Percentiles rank a stretch among this genome's conserved stretches.
Conservation (phyloP, 75 land plant species). For the Adiantum capillusveneris region DNA sequence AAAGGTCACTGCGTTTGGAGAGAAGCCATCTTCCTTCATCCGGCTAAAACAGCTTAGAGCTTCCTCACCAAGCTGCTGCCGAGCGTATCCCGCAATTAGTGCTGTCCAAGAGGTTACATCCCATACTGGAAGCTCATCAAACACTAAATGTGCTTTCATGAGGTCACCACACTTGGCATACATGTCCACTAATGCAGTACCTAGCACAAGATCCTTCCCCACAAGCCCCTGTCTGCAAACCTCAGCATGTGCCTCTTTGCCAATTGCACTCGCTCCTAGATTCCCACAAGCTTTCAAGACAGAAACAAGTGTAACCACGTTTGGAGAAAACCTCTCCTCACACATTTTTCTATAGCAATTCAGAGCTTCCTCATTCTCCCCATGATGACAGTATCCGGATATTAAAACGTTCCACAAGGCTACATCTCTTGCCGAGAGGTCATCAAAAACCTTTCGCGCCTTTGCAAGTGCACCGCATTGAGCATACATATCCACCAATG, state of each 20-base stretch:
- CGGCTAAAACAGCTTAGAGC: conserved; percentile 19
- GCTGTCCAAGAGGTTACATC: conserved; percentile 20
- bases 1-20: conserved; percentile 41
- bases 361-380: conserved; percentile 4
- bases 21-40: conserved; percentile 34
- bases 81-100: conserved; percentile 28
- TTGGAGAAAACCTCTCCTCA: conserved; percentile 4
- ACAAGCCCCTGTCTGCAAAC: not conserved
- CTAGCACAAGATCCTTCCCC: not conserved
- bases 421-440: conserved; percentile 1
- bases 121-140: not conserved
- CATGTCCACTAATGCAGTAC: not conserved
- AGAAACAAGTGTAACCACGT: conserved; percentile 14
- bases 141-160: not conserved
- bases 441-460: conserved; percentile 8
- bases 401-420: conserved; percentile 17
- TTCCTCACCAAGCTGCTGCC: conserved; percentile 8
- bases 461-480: conserved; percentile 6
- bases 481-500: conserved; percentile 10
- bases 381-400: conserved; percentile 8
- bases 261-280: not conserved
- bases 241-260: not conserved
- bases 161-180: not conserved
- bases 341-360: conserved; percentile 3
- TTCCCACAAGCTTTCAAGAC: conserved; percentile 10